phyloP scores from a whole-genome alignment of 768 basidiomycete genomes.

The Candolleomyces eurysporus region DNA sequence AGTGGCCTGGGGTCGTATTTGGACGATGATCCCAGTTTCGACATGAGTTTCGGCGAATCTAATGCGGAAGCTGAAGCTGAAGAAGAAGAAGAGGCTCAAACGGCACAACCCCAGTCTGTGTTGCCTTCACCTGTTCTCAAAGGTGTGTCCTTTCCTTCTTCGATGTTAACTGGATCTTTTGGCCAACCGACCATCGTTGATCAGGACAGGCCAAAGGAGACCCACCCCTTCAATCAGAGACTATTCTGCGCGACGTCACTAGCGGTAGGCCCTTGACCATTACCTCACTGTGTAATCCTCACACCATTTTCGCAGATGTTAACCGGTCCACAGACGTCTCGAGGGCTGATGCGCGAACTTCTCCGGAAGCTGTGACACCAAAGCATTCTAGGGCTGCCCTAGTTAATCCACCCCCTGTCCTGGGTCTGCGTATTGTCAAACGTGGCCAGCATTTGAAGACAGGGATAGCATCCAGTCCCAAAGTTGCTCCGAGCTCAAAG shows the following conservation, averaged over 20 bases:
- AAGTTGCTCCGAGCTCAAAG: neutral
- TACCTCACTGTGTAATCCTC: neutral
- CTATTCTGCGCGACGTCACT: neutral
- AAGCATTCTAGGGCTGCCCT: neutral
- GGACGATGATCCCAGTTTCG: conserved; percentile 42
- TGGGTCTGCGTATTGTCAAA: conserved; percentile 50
- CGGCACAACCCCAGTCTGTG: too few species aligned
- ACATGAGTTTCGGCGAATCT: conserved; percentile 25
- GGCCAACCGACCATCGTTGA: too few species aligned
- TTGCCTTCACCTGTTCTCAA: too few species aligned
- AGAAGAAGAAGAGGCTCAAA: neutral
- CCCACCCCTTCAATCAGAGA: neutral
- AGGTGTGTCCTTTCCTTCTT: too few species aligned
- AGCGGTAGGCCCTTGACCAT: neutral
- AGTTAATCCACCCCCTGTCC: conserved; percentile 31
- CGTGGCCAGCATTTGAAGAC: conserved; percentile 21
- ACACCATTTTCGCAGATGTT: neutral
- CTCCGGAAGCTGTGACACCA: neutral
- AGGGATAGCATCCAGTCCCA: neutral
- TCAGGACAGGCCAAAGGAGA: neutral
- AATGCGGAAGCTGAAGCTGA: conserved; percentile 9
- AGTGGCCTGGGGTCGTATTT: conserved; percentile 32
- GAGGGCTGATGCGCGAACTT: neutral
- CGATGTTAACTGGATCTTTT: too few species aligned
- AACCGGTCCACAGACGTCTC: neutral